Conservation (phyloP, 768 basidiomycete genomes). For the Phaeolepiota aurea region DNA sequence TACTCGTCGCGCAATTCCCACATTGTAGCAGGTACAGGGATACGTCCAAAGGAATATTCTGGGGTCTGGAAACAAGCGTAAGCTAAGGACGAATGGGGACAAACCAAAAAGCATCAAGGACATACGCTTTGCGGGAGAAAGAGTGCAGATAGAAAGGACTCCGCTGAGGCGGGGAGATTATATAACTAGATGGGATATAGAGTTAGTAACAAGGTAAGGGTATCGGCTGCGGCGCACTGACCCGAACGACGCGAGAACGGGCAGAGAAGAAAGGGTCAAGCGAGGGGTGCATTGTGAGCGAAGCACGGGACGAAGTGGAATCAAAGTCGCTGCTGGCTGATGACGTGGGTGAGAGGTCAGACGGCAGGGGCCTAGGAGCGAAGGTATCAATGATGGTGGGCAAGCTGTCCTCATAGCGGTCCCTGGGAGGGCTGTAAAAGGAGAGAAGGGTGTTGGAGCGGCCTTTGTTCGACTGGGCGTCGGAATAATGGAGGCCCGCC, state of each 20-base stretch:
- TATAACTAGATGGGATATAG: conserved; percentile 22
- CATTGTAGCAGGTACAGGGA: conserved; percentile 33
- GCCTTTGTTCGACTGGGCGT: neutral
- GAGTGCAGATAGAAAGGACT: conserved; percentile 19
- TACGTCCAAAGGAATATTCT: conserved; percentile 11
- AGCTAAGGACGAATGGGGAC: conserved; percentile 10
- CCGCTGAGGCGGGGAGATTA: conserved; percentile 28
- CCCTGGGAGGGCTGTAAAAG: conserved; percentile 6
- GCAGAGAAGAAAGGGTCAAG: conserved; percentile 37
- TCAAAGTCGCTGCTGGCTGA: conserved; percentile 21
- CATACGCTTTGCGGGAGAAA: conserved; percentile 30
- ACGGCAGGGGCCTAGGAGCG: conserved; percentile 15
- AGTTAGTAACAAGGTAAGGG: conserved; percentile 7
- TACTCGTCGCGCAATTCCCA: conserved; percentile 37
- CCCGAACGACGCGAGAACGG: conserved; percentile 46
- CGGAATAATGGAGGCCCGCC: conserved; percentile 11
- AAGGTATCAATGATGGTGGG: conserved; percentile 17
- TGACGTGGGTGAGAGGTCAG: conserved; percentile 23
- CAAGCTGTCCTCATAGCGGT: conserved; percentile 1
- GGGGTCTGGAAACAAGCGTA: conserved; percentile 10
- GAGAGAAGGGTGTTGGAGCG: conserved; percentile 1
- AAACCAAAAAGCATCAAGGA: conserved; percentile 12
- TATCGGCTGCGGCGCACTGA: conserved; percentile 19
- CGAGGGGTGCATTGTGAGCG: conserved; percentile 8
- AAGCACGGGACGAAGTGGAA: conserved; percentile 11